Percentiles rank a stretch among this genome's conserved stretches.
phyloP scores from a whole-genome alignment of 2,329 filamentous ascomycete genomes.

The Aspergillus cejpii region DNA sequence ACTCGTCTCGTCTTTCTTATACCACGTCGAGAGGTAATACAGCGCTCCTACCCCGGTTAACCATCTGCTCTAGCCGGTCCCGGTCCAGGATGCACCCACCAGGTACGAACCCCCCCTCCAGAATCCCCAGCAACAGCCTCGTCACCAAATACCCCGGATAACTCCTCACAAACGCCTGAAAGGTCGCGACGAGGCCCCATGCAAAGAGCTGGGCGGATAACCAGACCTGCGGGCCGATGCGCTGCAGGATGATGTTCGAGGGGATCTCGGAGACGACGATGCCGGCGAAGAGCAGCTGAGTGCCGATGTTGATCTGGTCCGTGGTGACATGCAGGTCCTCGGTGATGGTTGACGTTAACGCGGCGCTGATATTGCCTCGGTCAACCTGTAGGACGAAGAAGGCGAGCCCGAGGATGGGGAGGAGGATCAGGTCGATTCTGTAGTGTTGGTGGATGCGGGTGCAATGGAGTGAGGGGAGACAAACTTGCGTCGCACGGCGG shows the following conservation, averaged over 20 bases:
- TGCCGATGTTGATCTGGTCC: slow-evolving; percentile 51
- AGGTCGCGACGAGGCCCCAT: slow-evolving; percentile 49
- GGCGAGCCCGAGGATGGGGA: slow-evolving; percentile 27
- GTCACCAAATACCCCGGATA: slow-evolving; percentile 47
- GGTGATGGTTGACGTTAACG: slow-evolving; percentile 49
- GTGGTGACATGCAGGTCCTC: slow-evolving; percentile 46
- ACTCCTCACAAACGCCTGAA: slow-evolving; percentile 48
- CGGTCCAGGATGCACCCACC: slow-evolving; percentile 30
- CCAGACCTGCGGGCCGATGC: slow-evolving; percentile 50
- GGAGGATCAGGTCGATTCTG: slow-evolving; percentile 27
- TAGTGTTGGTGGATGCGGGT: neutral
- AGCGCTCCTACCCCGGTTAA: slow-evolving; percentile 21
- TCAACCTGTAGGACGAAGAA: slow-evolving; percentile 26
- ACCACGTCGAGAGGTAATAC: slow-evolving; percentile 49
- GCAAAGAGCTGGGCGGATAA: slow-evolving; percentile 49
- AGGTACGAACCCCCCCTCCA: slow-evolving; percentile 52
- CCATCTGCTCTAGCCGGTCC: slow-evolving; percentile 5
- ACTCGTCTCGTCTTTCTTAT: slow-evolving; percentile 48
- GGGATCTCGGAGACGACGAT: slow-evolving; percentile 48
- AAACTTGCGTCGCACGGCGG: slow-evolving; percentile 22
- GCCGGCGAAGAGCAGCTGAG: slow-evolving; percentile 47
- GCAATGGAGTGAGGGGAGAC: neutral
- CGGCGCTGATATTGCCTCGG: slow-evolving; percentile 44
- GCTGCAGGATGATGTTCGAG: slow-evolving; percentile 49
- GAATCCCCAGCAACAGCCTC: slow-evolving; percentile 48